A percentile compares a stretch with the other conserved stretches of the same genome.
Evolutionary conservation across 2,329 filamentous ascomycete species (phyloP).

Genomic region (Fusarium secorum): DNA sequence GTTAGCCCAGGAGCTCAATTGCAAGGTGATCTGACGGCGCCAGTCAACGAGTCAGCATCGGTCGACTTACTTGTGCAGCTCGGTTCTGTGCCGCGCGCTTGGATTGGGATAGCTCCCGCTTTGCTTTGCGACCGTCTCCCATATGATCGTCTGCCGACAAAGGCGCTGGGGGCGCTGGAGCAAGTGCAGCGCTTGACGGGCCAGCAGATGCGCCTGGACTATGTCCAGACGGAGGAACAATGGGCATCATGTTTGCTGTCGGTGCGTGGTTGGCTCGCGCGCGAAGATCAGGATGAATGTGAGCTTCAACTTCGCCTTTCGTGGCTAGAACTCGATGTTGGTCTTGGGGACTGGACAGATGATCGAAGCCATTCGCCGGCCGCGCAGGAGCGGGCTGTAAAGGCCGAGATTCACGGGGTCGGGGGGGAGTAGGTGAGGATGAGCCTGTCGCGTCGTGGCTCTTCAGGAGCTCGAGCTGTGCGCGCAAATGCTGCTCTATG

Average conservation of each 20-base stretch:
- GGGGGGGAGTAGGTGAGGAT: constrained; percentile 41
- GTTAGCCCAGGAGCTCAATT: constrained; percentile 35
- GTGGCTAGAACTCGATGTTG: constrained; percentile 45
- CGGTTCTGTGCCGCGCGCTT: constrained; percentile 97
- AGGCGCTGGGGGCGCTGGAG: constrained; percentile 44
- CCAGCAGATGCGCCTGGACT: constrained; percentile 43
- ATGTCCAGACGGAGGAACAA: constrained; percentile 46
- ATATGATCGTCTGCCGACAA: constrained; percentile 40
- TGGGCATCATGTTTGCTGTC: constrained; percentile 50
- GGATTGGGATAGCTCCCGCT: constrained; percentile 91
- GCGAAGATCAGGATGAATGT: constrained; percentile 60
- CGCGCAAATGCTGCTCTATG: constrained; percentile 53
- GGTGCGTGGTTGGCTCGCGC: constrained; percentile 43
- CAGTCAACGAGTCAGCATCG: neutral
- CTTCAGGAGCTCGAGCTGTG: constrained; percentile 55
- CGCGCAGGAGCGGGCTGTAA: constrained; percentile 44
- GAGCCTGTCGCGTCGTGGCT: constrained; percentile 49
- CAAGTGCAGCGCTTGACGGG: constrained; percentile 41
- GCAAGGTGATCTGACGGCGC: neutral
- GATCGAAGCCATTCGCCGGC: constrained; percentile 57
- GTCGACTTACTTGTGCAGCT: constrained; percentile 85
- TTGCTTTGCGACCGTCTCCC: constrained; percentile 74
- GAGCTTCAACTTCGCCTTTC: constrained; percentile 53
- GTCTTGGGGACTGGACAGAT: constrained; percentile 48
- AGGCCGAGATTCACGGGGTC: constrained; percentile 44